These are phyloP conservation scores for Verticillium nubilum DNA, from an alignment of 2,329 filamentous ascomycete species.

Conservation along the genomic window DNA sequence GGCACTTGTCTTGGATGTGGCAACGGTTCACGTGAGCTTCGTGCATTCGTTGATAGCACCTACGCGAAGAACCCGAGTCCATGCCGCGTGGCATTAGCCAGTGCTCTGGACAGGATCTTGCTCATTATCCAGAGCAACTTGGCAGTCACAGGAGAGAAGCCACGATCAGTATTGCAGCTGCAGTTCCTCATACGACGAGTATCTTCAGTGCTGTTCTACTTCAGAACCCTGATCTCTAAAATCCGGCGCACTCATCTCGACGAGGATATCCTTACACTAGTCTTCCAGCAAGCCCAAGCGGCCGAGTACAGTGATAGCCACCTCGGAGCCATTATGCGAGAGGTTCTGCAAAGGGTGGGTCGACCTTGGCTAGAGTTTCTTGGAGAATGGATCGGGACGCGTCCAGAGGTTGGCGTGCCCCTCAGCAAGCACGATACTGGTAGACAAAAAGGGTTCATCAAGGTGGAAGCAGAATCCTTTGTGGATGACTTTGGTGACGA, in stretches of 20 bases:
- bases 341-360: slow-evolving; percentile 59
- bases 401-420: slow-evolving; percentile 48
- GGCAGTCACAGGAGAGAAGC: slow-evolving; percentile 32
- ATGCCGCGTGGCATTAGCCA: slow-evolving; percentile 46
- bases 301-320: slow-evolving; percentile 59
- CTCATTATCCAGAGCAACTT: slow-evolving; percentile 44
- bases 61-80: slow-evolving; percentile 38
- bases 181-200: slow-evolving; percentile 43
- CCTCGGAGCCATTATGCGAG: slow-evolving; percentile 58
- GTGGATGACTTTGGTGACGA: slow-evolving; percentile 56
- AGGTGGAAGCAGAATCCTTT: slow-evolving; percentile 47
- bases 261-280: slow-evolving; percentile 53
- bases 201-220: slow-evolving; percentile 42
- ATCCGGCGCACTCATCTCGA: slow-evolving; percentile 43
- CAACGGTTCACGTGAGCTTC: slow-evolving; percentile 39
- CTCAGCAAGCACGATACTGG: slow-evolving; percentile 41
- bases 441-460: slow-evolving; percentile 53
- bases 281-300: slow-evolving; percentile 57
- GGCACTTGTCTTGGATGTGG: slow-evolving; percentile 41
- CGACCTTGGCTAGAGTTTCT: slow-evolving; percentile 62
- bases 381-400: slow-evolving; percentile 71
- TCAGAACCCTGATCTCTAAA: slow-evolving; percentile 44
- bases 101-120: slow-evolving; percentile 41
- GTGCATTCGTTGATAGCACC: slow-evolving; percentile 38
- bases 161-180: slow-evolving; percentile 46